These are phyloP conservation scores for Saprolegnia parasitica DNA, from an alignment of 352 stramenopile species.

Conservation along the genomic window DNA sequence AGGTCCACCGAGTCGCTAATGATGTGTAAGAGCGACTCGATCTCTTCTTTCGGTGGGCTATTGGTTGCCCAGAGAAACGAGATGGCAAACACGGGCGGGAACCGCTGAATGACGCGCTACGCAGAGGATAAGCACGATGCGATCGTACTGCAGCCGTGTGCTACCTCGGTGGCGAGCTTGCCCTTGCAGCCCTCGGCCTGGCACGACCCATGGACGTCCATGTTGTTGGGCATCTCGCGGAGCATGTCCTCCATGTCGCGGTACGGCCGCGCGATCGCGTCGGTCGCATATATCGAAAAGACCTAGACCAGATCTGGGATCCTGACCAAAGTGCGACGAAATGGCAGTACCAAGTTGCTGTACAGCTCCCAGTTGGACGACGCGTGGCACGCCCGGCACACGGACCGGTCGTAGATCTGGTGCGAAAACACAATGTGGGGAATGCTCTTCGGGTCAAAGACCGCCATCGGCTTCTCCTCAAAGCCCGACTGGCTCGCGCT, in stretches of 20 bases:
- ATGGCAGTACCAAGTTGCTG: conserved; percentile 58
- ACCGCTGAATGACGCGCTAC: conserved; percentile 68
- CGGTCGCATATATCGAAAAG: conserved; percentile 75
- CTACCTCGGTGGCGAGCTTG: conserved; percentile 62
- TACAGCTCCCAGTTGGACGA: conserved; percentile 69
- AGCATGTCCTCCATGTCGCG: conserved; percentile 72
- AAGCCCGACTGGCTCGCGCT: conserved; percentile 62
- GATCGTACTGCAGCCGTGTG: neutral
- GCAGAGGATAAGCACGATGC: neutral
- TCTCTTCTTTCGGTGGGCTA: conserved; percentile 65
- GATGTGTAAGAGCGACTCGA: conserved; percentile 58
- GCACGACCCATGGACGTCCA: conserved; percentile 54
- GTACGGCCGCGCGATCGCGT: conserved; percentile 55
- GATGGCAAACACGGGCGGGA: conserved; percentile 82
- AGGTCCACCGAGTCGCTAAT: conserved; percentile 66
- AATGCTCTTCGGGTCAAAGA: conserved; percentile 84
- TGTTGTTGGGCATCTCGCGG: conserved; percentile 48
- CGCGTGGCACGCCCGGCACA: conserved; percentile 59
- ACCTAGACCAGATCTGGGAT: conserved; percentile 28
- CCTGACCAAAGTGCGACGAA: neutral
- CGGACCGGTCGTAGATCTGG: conserved; percentile 81
- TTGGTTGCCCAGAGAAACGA: conserved; percentile 78
- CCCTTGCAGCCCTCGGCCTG: conserved; percentile 51
- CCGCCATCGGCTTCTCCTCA: conserved; percentile 54
- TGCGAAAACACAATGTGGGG: conserved; percentile 82